phyloP scores from a whole-genome alignment of 345 rosid genomes.

The Iberis pinnata region DNA sequence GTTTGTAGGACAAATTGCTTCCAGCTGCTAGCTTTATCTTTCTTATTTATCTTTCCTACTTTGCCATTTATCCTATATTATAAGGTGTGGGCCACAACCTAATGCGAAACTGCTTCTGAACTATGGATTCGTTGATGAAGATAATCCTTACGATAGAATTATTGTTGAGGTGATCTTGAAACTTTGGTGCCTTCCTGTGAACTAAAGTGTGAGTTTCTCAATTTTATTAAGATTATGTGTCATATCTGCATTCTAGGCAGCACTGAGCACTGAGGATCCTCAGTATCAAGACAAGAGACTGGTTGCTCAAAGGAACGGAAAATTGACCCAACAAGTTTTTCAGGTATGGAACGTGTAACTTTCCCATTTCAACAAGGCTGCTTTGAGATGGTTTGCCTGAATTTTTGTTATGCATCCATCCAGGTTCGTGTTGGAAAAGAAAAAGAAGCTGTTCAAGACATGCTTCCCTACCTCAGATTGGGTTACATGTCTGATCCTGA shows the following conservation, averaged over 20 bases:
- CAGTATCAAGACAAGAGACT: constrained; percentile 93
- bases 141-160: constrained; percentile 73
- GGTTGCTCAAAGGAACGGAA: constrained; percentile 95
- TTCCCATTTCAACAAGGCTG: background rate
- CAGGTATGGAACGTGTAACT: constrained; percentile 38
- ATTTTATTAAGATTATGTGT: constrained; percentile 16
- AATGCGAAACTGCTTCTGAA: constrained; percentile 87
- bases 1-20: constrained; percentile 19
- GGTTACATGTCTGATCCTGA: constrained; percentile 87
- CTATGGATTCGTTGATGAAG: constrained; percentile 92
- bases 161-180: constrained; percentile 52
- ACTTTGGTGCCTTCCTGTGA: constrained; percentile 1
- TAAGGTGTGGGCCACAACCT: constrained; percentile 98
- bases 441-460: constrained; percentile 74
- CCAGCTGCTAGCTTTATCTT: constrained; percentile 7
- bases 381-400: constrained; percentile 18
- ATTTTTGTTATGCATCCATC: constrained; percentile 12
- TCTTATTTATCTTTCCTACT: constrained; percentile 19
- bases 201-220: constrained; percentile 7
- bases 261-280: constrained; percentile 88
- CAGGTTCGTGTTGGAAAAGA: constrained; percentile 82
- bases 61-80: constrained; percentile 10
- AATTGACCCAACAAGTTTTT: constrained; percentile 65
- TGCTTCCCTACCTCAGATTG: constrained; percentile 83
- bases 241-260: constrained; percentile 49